Evolutionary conservation across 495 filamentous ascomycete genomes (phyloP), one percentile per base, ranked within the genome.

Genomic region (Parathielavia hyrcaniae): DNA sequence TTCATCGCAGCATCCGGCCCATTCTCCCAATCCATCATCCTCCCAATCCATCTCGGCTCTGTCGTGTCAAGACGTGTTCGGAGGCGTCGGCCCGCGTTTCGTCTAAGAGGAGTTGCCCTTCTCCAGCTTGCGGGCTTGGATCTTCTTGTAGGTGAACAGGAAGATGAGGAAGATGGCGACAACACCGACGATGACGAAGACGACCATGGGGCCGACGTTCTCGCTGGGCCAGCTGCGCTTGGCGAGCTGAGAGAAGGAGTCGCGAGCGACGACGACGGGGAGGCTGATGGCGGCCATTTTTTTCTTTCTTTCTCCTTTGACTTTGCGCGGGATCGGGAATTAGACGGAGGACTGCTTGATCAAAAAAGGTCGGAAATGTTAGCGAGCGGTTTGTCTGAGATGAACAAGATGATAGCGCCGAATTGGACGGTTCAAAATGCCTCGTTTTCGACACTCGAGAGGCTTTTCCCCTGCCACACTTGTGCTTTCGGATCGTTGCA

Each of bases 131-230:
- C 73, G 70, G 53, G 69, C 73, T 4, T 65, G 50, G 9, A 78
- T 6, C 62, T 65, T 64, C 68, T 74, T 78, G 60, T 69, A 67
- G 62, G 81, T 71, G 64, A 69, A 72, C 35, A 84, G 69, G 13
- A 54, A 53, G 46, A 77, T 57, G 41, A 85, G 64, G 54, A 77
- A 72, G 55, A 76, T 58, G 46, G 48, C 75, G 64, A 85, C 78
- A 50, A 80, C 60, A 64, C 75, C 79, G 59, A 83, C 73, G 59
- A 84, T 79, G 65, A 74, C 79, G 74, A 84, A 83, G 47, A 83
- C 81, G 62, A 81, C 72, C 44, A 83, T 74, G 61, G 83, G 79
- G 69, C 80, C 81, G 20, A 74, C 67, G 67, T 83, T 77, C 48
- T 71, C 59, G 32, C 59, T 36, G 39, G 79, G 69, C 70, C 74